Base-by-base conservation (phyloP, 2,329 filamentous ascomycete species). In the Fusarium pilosicola region DNA sequence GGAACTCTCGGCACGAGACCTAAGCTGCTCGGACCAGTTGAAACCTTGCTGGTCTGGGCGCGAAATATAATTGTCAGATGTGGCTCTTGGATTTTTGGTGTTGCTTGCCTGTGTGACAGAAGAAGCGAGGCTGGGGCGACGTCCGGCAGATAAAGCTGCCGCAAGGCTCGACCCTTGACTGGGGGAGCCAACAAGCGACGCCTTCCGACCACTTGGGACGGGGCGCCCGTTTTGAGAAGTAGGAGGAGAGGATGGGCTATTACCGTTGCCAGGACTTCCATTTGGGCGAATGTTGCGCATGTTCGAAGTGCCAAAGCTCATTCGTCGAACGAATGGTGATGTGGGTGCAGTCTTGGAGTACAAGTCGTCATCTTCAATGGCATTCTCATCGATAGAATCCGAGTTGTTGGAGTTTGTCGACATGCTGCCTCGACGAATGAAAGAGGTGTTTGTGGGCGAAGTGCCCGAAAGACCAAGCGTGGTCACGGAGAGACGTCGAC, bases 11-110 rank as follows among this genome's bases (percentile, higher is more conserved):
- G 95, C 95, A 81, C 95, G 93, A 79, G 92, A 93, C 83, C 95
- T 94, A 87, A 98, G 91, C 86, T 97, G 95, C 86, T 98, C 96
- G 81, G 94, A 94, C 93, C 96, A 97, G 85, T 97, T 97, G 89
- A 97, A 97, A 83, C 94, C 94, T 88, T 82, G 81, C 80, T 96
- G 94, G 88, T 94, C 93, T 95, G 90, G 85, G 84, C 88, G 89
- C 82, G 84, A 83, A 85, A 82, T 79, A 74, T 84, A 85, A 84
- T 85, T 85, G 91, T 93, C 89, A 93, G 91, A 91, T 88, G 86
- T 83, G 83, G 86, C 85, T 91, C 80, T 84, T 81, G 85, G 82
- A 82, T 83, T 80, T 82, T 87, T 86, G 86, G 84, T 84, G 83
- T 84, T 87, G 88, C 88, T 90, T 90, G 88, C 87, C 86, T 89